A percentile compares a stretch with the other conserved stretches of the same genome.
phyloP scores from a whole-genome alignment of 257 asterid species.

The Paulownia fortunei region DNA sequence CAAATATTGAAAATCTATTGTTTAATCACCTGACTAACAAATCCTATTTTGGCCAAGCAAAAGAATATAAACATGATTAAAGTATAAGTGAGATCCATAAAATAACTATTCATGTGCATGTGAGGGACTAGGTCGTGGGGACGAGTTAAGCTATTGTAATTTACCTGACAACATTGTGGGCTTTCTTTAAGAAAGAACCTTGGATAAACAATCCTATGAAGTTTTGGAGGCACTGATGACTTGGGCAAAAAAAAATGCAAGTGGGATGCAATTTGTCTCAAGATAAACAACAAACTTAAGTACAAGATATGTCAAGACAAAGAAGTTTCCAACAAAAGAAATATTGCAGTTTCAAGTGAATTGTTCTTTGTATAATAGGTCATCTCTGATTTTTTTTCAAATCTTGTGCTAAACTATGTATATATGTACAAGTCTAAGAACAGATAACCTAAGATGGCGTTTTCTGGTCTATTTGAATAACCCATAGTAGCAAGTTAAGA shows the following conservation, averaged over 20 bases:
- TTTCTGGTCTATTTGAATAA: conserved; percentile 19
- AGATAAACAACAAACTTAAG: conserved; percentile 26
- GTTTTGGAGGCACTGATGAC: conserved; percentile 41
- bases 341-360: conserved; percentile 28
- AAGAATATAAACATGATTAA: conserved; percentile 32
- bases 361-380: conserved; percentile 26
- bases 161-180: conserved; percentile 31
- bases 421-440: not conserved
- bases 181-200: conserved; percentile 40
- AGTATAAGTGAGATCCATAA: not conserved
- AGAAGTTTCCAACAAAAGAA: conserved; percentile 30
- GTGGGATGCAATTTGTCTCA: conserved; percentile 33
- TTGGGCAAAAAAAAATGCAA: conserved; percentile 34
- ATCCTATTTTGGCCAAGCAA: conserved; percentile 21
- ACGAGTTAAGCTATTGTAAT: not conserved
- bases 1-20: not conserved
- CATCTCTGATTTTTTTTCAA: conserved; percentile 27
- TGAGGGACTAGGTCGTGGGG: conserved; percentile 34
- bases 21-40: not conserved
- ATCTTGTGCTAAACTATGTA: conserved; percentile 4
- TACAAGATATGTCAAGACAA: conserved; percentile 39
- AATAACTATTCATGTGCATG: conserved; percentile 32
- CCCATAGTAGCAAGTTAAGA: conserved; percentile 28
- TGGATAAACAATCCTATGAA: conserved; percentile 41
- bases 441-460: conserved; percentile 38